Percentiles rank a stretch among this genome's conserved stretches.
Conservation (phyloP, 148 eudicot genomes). For the Vaccinium myrtillus region DNA sequence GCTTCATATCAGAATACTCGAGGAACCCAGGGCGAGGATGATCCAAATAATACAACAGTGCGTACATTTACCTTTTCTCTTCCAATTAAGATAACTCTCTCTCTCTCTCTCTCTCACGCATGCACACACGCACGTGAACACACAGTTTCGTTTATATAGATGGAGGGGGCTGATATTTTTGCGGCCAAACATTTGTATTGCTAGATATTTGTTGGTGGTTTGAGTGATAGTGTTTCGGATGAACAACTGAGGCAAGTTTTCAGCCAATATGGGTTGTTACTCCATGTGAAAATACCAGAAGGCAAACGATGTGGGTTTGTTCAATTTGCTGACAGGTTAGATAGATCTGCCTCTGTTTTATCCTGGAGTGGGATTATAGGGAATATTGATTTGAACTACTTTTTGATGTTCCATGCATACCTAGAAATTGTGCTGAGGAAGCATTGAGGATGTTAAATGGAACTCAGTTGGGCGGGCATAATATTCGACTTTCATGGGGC, state of each 20-base stretch:
- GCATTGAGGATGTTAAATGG: slow-evolving; percentile 67
- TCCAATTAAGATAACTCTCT: not conserved
- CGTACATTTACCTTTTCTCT: slow-evolving; percentile 30
- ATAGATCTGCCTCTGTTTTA: slow-evolving; percentile 5
- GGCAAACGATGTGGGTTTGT: slow-evolving; percentile 98
- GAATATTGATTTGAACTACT: not conserved
- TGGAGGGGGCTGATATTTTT: not conserved
- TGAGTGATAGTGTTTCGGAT: slow-evolving; percentile 78
- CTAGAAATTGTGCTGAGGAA: slow-evolving; percentile 78
- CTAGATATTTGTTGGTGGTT: slow-evolving; percentile 91
- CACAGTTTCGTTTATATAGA: not conserved
- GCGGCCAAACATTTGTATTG: slow-evolving; percentile 17
- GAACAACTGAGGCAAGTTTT: slow-evolving; percentile 80
- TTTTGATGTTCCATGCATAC: not conserved
- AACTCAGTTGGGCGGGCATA: slow-evolving; percentile 76
- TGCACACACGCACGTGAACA: not conserved
- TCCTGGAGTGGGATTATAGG: not conserved
- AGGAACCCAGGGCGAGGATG: slow-evolving; percentile 78
- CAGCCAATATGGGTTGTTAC: slow-evolving; percentile 66
- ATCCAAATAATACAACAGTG: slow-evolving; percentile 94
- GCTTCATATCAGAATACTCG: slow-evolving; percentile 70
- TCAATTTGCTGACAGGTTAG: slow-evolving; percentile 80
- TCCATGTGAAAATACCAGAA: slow-evolving; percentile 84
- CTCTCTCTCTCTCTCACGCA: not conserved
- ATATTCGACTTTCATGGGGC: slow-evolving; percentile 93